Evolutionary conservation across 2,329 filamentous ascomycete genomes (phyloP).

Genomic region (Leptographium flavum): DNA sequence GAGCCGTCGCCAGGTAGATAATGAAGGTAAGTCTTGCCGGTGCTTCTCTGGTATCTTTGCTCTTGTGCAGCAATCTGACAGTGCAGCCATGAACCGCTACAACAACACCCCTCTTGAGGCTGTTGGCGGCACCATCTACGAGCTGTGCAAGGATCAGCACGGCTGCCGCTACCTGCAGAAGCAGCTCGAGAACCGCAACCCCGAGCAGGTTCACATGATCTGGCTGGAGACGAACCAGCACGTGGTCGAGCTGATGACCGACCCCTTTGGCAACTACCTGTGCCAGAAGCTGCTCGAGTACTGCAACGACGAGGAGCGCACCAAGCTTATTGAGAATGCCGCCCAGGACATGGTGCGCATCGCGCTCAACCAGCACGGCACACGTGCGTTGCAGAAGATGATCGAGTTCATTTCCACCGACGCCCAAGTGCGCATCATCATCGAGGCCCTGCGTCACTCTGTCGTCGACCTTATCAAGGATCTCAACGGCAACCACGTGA

Average conservation of each 20-base stretch:
- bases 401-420: slow-evolving; percentile 87
- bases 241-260: slow-evolving; percentile 95
- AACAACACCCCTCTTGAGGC: slow-evolving; percentile 71
- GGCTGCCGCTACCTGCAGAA: slow-evolving; percentile 94
- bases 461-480: slow-evolving; percentile 95
- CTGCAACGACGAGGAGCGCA: slow-evolving; percentile 90
- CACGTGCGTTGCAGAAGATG: slow-evolving; percentile 96
- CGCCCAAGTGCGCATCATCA: slow-evolving; percentile 77
- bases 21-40: slow-evolving; percentile 46
- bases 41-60: neutral
- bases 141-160: slow-evolving; percentile 93
- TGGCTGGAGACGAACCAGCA: slow-evolving; percentile 88
- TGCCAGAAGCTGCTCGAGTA: slow-evolving; percentile 97
- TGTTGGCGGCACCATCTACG: slow-evolving; percentile 71
- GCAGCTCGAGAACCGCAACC: slow-evolving; percentile 81
- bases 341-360: slow-evolving; percentile 80
- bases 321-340: slow-evolving; percentile 80
- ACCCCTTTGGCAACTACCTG: slow-evolving; percentile 97
- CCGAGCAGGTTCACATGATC: slow-evolving; percentile 78
- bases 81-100: slow-evolving; percentile 62
- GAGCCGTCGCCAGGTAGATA: slow-evolving; percentile 59
- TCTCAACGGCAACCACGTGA: slow-evolving; percentile 95
- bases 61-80: too few relatives aligned
- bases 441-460: slow-evolving; percentile 63
- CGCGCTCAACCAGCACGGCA: slow-evolving; percentile 93